Base-by-base conservation (phyloP, 371 early-diverging fungal species). In the Capillidium heterosporum region DNA sequence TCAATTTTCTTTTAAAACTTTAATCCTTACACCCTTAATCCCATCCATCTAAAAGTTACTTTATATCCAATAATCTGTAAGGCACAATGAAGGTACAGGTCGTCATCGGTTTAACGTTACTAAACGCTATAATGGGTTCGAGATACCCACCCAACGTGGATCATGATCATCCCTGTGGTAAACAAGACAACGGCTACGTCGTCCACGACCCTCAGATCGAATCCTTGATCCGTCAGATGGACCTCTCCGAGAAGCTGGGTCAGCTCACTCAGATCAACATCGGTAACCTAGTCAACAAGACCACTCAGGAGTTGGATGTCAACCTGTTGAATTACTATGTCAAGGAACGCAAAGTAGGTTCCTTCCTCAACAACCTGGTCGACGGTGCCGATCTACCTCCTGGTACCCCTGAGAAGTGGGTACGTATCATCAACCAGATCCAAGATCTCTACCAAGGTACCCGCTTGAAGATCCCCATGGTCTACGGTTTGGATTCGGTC, bases 211-310 rank as follows among this genome's bases (percentile, higher is more conserved):
- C 32, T 32, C 31, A 39, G 23, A 28, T 51, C 8, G 52, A 51
- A 11, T 17, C 11, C 7, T 39, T 78, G 68, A 66, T 73, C 0
- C 62, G 62, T 27, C 61, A 61, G 29, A 70, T 82, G 76, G 71
- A 72, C 0, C 41, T 77, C 1, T 59, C 60, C 17, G 80, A 82
- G 42, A 74, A 81, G 59, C 69, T 76, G 32, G 83, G 83, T 11
- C 83, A 82, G 59, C 77, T 82, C 77, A 72, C 76, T 7, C 83
- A 82, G 61, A 61, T 81, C 27, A 71, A 77, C 48, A 67, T 74
- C 28, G 61, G 61, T 17, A 54, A 55, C 69, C 59, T 73, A 23
- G 19, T 70, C 11, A 32, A 52, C 27, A 32, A 28, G 27, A 32
- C 17, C 5, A 64, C 62, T 49, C 17, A 21, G 0, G 53, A 66